A percentile compares a stretch with the other conserved stretches of the same genome.
Evolutionary conservation across 2,329 filamentous ascomycete species (phyloP).

Genomic region (Mollisia scopiformis): DNA sequence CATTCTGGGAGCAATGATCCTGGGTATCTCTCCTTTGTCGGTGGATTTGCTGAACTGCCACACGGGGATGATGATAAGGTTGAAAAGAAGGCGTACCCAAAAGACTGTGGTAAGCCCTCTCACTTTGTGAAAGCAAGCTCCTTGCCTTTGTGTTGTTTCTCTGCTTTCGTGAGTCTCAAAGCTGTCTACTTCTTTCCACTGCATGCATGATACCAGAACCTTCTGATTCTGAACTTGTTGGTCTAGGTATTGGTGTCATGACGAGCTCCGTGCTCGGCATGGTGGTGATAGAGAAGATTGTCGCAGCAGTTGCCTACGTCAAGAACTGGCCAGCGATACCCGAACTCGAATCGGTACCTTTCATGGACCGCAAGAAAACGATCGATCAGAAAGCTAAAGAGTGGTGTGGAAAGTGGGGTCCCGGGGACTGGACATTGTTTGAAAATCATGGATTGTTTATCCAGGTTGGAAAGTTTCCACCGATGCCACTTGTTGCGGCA

Average conservation of each 20-base stretch:
- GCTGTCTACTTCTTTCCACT: no score
- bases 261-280: constrained; percentile 11
- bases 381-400: constrained; percentile 1
- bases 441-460: not conserved
- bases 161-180: no score
- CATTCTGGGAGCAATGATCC: constrained; percentile 16
- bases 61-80: not conserved
- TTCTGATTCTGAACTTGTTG: no score
- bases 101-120: constrained; percentile 11
- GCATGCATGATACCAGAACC: no score
- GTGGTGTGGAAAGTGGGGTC: constrained; percentile 6
- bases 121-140: no score
- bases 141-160: no score
- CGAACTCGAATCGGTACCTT: not conserved
- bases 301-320: constrained; percentile 9
- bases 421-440: not conserved
- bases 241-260: no score
- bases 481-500: constrained; percentile 8
- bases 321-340: constrained; percentile 6
- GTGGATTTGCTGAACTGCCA: constrained; percentile 10
- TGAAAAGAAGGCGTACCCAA: not conserved
- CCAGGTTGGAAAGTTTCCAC: not conserved
- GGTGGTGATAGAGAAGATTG: constrained; percentile 4
- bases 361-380: not conserved
- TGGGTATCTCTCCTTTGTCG: constrained; percentile 12